phyloP scores from a whole-genome alignment of 495 filamentous ascomycete genomes.

The Penicillium lividum region DNA sequence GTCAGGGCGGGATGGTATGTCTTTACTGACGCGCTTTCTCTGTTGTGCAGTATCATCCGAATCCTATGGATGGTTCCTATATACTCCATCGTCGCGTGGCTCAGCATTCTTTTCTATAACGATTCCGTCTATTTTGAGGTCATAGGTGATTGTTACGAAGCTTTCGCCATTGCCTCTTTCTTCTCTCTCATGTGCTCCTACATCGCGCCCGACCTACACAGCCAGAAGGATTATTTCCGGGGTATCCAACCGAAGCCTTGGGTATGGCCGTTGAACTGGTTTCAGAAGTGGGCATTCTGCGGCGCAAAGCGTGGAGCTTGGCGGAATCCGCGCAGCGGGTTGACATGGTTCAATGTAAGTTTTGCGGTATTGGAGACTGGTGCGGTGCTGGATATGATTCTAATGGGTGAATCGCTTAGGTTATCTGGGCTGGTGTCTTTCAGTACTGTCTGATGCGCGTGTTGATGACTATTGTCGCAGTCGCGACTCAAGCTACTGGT shows the following conservation, averaged over 20 bases:
- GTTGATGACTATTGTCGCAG: constrained; percentile 78
- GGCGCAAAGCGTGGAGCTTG: constrained; percentile 66
- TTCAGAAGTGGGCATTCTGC: constrained; percentile 67
- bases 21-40: background rate
- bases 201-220: constrained; percentile 74
- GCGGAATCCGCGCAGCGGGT: constrained; percentile 74
- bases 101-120: constrained; percentile 74
- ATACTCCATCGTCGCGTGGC: constrained; percentile 76
- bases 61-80: constrained; percentile 91
- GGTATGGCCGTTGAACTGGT: constrained; percentile 68
- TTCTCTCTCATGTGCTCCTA: constrained; percentile 88
- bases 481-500: constrained; percentile 66
- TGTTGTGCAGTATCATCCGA: constrained; percentile 73
- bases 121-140: constrained; percentile 83
- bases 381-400: background rate
- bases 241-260: constrained; percentile 66
- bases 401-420: constrained; percentile 39
- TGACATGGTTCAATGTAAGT: constrained; percentile 88
- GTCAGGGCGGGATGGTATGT: background rate
- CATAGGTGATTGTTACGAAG: constrained; percentile 85
- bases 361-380: background rate
- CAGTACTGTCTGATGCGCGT: constrained; percentile 90
- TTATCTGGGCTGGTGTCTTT: constrained; percentile 84
- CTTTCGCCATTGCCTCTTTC: constrained; percentile 88
- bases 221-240: constrained; percentile 87